Conservation (phyloP, 129 eudicot genomes). For the Pittosporum tobira region DNA sequence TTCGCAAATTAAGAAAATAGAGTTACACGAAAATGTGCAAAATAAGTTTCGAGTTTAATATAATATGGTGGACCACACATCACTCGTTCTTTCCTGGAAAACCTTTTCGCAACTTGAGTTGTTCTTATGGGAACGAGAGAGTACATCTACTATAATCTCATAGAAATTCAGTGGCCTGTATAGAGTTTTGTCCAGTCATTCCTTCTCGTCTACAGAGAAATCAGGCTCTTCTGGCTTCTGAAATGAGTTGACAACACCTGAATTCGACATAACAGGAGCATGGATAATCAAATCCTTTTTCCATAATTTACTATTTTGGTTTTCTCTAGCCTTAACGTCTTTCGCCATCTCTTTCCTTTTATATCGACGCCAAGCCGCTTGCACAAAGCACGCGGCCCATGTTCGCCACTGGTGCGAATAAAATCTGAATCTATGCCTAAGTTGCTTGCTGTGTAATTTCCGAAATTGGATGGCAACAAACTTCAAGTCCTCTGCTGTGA, state of each 20-base stretch:
- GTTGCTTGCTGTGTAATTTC: constrained; percentile 69
- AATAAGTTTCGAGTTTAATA: no score
- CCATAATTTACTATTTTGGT: constrained; percentile 40
- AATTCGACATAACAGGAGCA: constrained; percentile 32
- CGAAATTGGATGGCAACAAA: constrained; percentile 81
- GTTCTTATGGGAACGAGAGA: no score
- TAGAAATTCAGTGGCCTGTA: no score
- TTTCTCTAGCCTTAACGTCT: constrained; percentile 44
- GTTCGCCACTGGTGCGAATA: constrained; percentile 95
- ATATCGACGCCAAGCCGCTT: constrained; percentile 77
- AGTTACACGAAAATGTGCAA: no score
- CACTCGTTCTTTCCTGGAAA: no score
- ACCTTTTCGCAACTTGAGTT: no score
- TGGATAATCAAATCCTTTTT: constrained; percentile 31
- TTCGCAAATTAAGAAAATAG: no score
- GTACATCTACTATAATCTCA: no score
- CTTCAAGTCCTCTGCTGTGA: constrained; percentile 70
- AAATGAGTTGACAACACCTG: constrained; percentile 37
- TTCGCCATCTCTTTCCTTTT: constrained; percentile 38
- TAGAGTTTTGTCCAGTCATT: constrained; percentile 14
- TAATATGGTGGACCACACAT: no score
- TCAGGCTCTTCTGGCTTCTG: constrained; percentile 87
- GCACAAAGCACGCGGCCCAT: constrained; percentile 88
- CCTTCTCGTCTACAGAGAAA: constrained; percentile 75
- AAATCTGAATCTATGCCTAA: constrained; percentile 76